Base-by-base conservation (phyloP, 164 flowering plant species). In the Dillenia suffruticosa region DNA sequence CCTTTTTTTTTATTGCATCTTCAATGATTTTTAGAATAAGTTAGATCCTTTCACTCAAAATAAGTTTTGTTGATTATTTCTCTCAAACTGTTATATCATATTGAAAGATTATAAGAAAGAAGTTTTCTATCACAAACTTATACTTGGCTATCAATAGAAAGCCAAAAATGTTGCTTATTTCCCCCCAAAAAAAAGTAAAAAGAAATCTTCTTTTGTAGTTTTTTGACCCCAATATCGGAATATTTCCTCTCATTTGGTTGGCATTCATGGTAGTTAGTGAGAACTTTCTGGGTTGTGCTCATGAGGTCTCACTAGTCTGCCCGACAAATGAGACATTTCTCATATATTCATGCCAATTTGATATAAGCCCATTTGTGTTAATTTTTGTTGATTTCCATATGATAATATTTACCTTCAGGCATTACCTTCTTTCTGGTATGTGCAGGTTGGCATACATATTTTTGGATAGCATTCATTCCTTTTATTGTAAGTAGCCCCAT, bases 401-500 rank as follows among this genome's bases (percentile, higher is more conserved):
- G 40, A 32, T 32, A 32, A 32, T 32, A 32, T 32, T 32, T 32
- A 32, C 40, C 6, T 52, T n/a, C 46, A 17, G 58, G 43, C 17
- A 14, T 14, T 45, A 47, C 60, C 7, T 64, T 59, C 56, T 40
- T 51, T 13, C 52, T 63, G 45, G 44, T 51, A 32, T 64, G 16
- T 80, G 84, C 88, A 92, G 98, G 98, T 44, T 92, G 98, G 98
- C 85, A 89, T 73, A 71, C 96, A 9, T 92, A 81, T 61, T 92
- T 89, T 70, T 92, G 98, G 98, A 61, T 92, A 63, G 72, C 96
- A 9, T 92, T 92, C 74, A 47, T 92, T 49, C 98, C 98, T 9
- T 62, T 92, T 22, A 50, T 79, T 58, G 98, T 92, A 74, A 88
- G 97, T 76, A 26, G 24, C 15, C 15, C 3, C 44, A 52, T 40